These are phyloP conservation scores for Sugiyamaella marilandica DNA, from an alignment of 805 yeast genomes.

Conservation along the genomic window DNA sequence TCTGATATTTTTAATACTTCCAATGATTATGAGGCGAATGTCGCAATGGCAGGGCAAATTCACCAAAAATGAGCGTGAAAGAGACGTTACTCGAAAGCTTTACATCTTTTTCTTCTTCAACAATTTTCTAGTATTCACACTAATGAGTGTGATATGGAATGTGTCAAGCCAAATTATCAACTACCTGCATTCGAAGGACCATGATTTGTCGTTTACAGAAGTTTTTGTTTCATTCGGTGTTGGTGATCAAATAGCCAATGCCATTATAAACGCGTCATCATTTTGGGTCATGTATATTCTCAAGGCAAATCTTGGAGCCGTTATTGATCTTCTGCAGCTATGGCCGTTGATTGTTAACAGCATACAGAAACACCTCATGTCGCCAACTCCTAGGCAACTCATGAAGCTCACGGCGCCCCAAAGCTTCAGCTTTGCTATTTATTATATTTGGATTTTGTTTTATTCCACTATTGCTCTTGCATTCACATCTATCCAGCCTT, in stretches of 20 bases:
- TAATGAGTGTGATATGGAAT: slow-evolving; percentile 38
- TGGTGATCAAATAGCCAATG: slow-evolving; percentile 32
- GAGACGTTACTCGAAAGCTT: slow-evolving; percentile 34
- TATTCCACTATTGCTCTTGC: slow-evolving; percentile 34
- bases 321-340: slow-evolving; percentile 31
- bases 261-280: slow-evolving; percentile 36
- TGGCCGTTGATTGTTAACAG: slow-evolving; percentile 24
- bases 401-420: slow-evolving; percentile 33
- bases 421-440: slow-evolving; percentile 31
- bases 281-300: slow-evolving; percentile 40
- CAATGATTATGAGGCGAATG: slow-evolving; percentile 33
- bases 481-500: slow-evolving; percentile 37
- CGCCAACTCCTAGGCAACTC: slow-evolving; percentile 34
- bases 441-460: slow-evolving; percentile 32
- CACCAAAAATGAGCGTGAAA: slow-evolving; percentile 36
- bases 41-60: slow-evolving; percentile 36
- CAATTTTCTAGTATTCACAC: slow-evolving; percentile 35
- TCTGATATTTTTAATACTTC: slow-evolving; percentile 32
- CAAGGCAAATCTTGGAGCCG: slow-evolving; percentile 30
- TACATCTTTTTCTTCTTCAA: slow-evolving; percentile 37
- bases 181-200: slow-evolving; percentile 14
- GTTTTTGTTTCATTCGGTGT: slow-evolving; percentile 29
- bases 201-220: slow-evolving; percentile 21
- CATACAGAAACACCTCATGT: slow-evolving; percentile 22
- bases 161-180: slow-evolving; percentile 30